A percentile compares a stretch with the other conserved stretches of the same genome.
Evolutionary conservation across 352 stramenopile genomes (phyloP).

Genomic region (Phytopythium chamaehyphon): DNA sequence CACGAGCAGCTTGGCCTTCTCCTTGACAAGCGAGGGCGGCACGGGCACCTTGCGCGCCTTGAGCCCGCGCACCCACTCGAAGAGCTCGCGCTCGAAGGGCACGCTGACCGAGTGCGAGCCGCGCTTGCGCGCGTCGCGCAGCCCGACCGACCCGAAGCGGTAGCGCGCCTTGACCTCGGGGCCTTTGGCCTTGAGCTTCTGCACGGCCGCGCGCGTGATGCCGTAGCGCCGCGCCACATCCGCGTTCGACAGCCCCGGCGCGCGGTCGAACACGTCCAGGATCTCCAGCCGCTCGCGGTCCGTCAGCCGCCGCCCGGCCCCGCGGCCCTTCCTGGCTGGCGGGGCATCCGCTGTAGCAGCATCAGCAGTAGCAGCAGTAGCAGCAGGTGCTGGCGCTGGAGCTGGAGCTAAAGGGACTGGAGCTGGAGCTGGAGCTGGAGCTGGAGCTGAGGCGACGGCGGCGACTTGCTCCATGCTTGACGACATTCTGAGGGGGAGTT

Average conservation of each 20-base stretch:
- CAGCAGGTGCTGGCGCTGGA: too few species aligned
- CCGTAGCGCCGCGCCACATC: conserved; percentile 40
- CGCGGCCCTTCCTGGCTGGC: conserved; percentile 20
- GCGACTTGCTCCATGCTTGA: neutral
- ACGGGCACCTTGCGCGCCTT: conserved; percentile 42
- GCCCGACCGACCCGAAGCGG: conserved; percentile 31
- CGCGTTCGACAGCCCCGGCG: conserved; percentile 33
- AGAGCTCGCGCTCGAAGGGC: conserved; percentile 38
- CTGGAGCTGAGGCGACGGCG: too few species aligned
- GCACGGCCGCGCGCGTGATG: conserved; percentile 37
- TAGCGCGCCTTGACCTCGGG: conserved; percentile 31
- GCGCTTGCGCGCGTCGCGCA: conserved; percentile 32
- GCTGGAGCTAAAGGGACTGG: too few species aligned
- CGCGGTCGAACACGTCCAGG: conserved; percentile 37
- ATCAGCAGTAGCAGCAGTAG: neutral
- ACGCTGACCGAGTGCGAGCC: conserved; percentile 29
- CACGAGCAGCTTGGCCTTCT: conserved; percentile 45
- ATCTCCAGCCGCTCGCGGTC: conserved; percentile 48
- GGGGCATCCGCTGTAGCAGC: neutral
- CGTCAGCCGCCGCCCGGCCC: conserved; percentile 34
- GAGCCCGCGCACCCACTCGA: conserved; percentile 38
- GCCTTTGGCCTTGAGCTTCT: conserved; percentile 41
- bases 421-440: too few species aligned
- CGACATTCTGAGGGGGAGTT: conserved; percentile 27
- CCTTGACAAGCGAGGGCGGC: conserved; percentile 41